Evolutionary conservation across 208 protist genomes (phyloP).

Genomic region (Vickermania ingenoplastis): DNA sequence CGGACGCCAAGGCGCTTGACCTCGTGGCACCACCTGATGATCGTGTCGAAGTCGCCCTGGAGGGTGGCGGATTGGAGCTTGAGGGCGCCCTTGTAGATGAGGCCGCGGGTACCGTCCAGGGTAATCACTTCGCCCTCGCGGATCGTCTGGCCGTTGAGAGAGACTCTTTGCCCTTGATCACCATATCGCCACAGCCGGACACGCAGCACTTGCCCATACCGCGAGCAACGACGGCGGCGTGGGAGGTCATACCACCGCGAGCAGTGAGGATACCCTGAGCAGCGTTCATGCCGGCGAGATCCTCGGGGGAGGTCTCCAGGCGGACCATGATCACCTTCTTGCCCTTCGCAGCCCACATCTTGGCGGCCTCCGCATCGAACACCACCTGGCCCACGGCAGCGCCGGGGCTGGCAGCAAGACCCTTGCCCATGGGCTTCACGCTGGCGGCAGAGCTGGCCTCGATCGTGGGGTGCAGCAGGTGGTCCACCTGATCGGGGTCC

Average conservation of each 20-base stretch:
- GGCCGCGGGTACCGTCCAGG: slow-evolving; percentile 82
- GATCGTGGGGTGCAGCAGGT: slow-evolving; percentile 86
- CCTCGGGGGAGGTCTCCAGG: slow-evolving; percentile 92
- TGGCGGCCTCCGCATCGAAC: slow-evolving; percentile 76
- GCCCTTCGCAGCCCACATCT: slow-evolving; percentile 34
- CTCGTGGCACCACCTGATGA: slow-evolving; percentile 75
- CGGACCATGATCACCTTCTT: slow-evolving; percentile 89
- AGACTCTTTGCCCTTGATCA: slow-evolving; percentile 50
- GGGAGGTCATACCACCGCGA: slow-evolving; percentile 93
- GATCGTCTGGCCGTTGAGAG: slow-evolving; percentile 42
- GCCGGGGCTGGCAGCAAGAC: slow-evolving; percentile 89
- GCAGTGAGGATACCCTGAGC: slow-evolving; percentile 89
- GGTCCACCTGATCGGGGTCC: slow-evolving; percentile 74
- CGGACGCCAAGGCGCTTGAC: slow-evolving; percentile 75
- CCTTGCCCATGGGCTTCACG: slow-evolving; percentile 74
- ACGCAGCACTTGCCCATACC: slow-evolving; percentile 95
- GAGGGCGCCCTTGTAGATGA: slow-evolving; percentile 77
- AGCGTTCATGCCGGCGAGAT: slow-evolving; percentile 88
- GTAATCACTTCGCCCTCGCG: slow-evolving; percentile 86
- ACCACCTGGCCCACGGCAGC: slow-evolving; percentile 86
- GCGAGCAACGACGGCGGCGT: slow-evolving; percentile 93
- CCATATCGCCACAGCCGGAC: slow-evolving; percentile 72
- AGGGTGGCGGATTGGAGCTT: slow-evolving; percentile 48
- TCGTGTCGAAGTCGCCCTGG: slow-evolving; percentile 64
- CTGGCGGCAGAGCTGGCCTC: slow-evolving; percentile 40